Conservation (phyloP, 192 early-diverging fungal genomes). For the Entophlyctis helioformis region DNA sequence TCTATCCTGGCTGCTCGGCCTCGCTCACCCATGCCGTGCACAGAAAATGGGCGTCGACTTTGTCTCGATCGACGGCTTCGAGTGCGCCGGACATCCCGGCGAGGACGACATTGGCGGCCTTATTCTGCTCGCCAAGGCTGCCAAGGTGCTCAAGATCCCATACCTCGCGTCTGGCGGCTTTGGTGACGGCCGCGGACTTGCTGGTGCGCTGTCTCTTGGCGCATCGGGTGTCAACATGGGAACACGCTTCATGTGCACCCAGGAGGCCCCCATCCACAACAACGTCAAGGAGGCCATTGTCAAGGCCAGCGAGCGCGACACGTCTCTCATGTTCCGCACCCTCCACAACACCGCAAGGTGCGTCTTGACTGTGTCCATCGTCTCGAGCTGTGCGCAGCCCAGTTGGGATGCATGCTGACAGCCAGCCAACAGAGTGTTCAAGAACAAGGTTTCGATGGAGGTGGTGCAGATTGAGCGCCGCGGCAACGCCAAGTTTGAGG, state of each 20-base stretch:
- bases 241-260: constrained; percentile 76
- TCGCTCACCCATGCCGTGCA: constrained; percentile 1
- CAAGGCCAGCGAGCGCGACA: constrained; percentile 48
- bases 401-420: too few species aligned
- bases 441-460: constrained; percentile 55
- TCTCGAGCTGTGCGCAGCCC: too few species aligned
- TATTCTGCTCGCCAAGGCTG: constrained; percentile 62
- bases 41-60: constrained; percentile 52
- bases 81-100: constrained; percentile 77
- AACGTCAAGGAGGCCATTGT: constrained; percentile 68
- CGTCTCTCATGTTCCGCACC: constrained; percentile 58
- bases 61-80: constrained; percentile 70
- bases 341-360: constrained; percentile 59
- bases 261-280: constrained; percentile 59
- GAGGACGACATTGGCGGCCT: constrained; percentile 67
- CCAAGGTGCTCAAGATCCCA: constrained; percentile 52
- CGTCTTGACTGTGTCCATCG: too few species aligned
- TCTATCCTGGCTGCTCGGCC: background rate
- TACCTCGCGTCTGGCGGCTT: constrained; percentile 70
- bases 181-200: constrained; percentile 66
- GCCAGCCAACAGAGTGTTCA: constrained; percentile 40
- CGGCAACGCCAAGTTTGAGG: constrained; percentile 50
- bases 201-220: constrained; percentile 37
- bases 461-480: constrained; percentile 56
- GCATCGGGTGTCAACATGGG: constrained; percentile 65